A percentile compares a stretch with the other conserved stretches of the same genome.
Evolutionary conservation across 2,329 filamentous ascomycete species (phyloP).

Genomic region (Hymenoscyphus fructigenus): DNA sequence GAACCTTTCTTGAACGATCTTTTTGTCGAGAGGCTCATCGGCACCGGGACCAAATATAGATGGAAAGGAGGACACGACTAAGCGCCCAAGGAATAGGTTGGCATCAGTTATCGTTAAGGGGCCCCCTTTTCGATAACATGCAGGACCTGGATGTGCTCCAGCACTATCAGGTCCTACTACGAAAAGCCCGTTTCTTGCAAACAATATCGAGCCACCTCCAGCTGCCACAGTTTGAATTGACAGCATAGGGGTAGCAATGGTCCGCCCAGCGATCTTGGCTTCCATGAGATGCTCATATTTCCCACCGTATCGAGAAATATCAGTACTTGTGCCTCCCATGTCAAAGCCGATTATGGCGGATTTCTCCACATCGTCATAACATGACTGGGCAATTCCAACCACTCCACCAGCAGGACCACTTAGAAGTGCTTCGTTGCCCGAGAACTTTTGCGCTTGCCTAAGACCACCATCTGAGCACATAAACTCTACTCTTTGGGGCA

Average conservation of each 20-base stretch:
- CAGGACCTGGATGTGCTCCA: slow-evolving; percentile 83
- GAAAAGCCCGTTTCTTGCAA: slow-evolving; percentile 87
- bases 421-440: slow-evolving; percentile 77
- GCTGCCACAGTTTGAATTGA: slow-evolving; percentile 85
- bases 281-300: slow-evolving; percentile 93
- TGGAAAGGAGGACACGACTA: slow-evolving; percentile 89
- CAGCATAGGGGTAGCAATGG: slow-evolving; percentile 86
- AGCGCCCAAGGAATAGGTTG: slow-evolving; percentile 78
- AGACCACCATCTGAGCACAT: slow-evolving; percentile 74
- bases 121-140: slow-evolving; percentile 86
- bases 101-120: slow-evolving; percentile 93
- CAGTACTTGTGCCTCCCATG: slow-evolving; percentile 92
- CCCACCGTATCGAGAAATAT: slow-evolving; percentile 72
- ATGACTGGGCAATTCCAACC: slow-evolving; percentile 88
- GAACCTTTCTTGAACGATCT: slow-evolving; percentile 74
- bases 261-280: slow-evolving; percentile 90
- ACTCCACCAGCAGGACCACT: slow-evolving; percentile 92
- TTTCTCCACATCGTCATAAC: slow-evolving; percentile 78
- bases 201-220: slow-evolving; percentile 79
- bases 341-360: slow-evolving; percentile 92
- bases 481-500: slow-evolving; percentile 77
- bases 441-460: slow-evolving; percentile 75
- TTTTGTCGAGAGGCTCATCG: slow-evolving; percentile 72
- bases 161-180: slow-evolving; percentile 89
- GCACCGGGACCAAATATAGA: slow-evolving; percentile 93